phyloP scores from a whole-genome alignment of 352 stramenopile genomes.

The Pythium brassicae region DNA sequence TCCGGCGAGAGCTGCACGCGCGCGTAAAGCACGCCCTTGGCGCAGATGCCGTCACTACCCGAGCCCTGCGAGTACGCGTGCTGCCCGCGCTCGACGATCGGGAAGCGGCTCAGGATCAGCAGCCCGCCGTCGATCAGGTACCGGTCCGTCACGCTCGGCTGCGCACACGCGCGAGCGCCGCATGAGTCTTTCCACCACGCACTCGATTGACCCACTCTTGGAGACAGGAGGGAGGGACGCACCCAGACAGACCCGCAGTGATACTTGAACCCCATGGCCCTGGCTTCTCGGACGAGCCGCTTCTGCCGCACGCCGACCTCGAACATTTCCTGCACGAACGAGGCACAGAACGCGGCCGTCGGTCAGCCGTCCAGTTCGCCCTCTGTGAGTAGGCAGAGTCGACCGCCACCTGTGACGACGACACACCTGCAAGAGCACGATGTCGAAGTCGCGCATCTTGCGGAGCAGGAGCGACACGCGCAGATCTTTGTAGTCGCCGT shows the following conservation, averaged over 20 bases:
- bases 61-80: slow-evolving; percentile 50
- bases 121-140: slow-evolving; percentile 72
- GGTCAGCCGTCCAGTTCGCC: no score
- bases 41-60: slow-evolving; percentile 63
- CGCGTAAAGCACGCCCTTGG: slow-evolving; percentile 76
- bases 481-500: slow-evolving; percentile 74
- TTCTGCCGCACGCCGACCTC: slow-evolving; percentile 54
- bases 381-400: not conserved
- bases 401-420: not conserved
- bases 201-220: no score
- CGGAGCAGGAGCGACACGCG: slow-evolving; percentile 56
- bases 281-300: slow-evolving; percentile 48
- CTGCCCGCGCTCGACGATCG: slow-evolving; percentile 67
- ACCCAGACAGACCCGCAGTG: slow-evolving; percentile 73
- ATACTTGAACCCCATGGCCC: slow-evolving; percentile 61
- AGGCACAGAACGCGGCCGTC: not conserved
- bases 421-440: slow-evolving; percentile 58
- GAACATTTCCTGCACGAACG: slow-evolving; percentile 63
- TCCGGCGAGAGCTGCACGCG: slow-evolving; percentile 69
- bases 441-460: slow-evolving; percentile 69
- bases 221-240: not conserved
- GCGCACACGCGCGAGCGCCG: not conserved
- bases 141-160: slow-evolving; percentile 40
- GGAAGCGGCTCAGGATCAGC: slow-evolving; percentile 79
- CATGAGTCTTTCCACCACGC: not conserved